Evolutionary conservation across 768 basidiomycete species (phyloP).

Genomic region (Lactarius evosmus): DNA sequence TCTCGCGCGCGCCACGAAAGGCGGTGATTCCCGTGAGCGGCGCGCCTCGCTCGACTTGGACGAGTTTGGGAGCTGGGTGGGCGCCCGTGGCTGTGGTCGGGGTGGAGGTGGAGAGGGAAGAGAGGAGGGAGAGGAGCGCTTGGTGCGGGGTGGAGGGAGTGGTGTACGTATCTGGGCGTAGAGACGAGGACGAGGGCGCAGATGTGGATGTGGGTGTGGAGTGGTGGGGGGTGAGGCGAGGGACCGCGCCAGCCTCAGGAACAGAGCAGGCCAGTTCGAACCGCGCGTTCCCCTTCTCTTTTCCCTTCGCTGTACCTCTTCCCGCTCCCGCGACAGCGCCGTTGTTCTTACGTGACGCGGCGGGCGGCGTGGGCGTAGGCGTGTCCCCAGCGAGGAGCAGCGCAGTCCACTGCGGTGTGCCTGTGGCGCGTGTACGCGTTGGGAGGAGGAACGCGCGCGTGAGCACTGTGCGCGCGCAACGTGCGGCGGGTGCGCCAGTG

Average conservation of each 20-base stretch:
- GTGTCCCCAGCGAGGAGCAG: slow-evolving; percentile 58
- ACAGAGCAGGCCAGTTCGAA: slow-evolving; percentile 26
- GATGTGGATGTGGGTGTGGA: slow-evolving; percentile 38
- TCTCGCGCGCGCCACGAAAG: slow-evolving; percentile 66
- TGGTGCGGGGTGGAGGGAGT: slow-evolving; percentile 29
- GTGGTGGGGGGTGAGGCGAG: slow-evolving; percentile 44
- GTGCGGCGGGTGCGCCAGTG: slow-evolving; percentile 48
- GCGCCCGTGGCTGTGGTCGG: neutral
- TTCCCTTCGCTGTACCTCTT: slow-evolving; percentile 27
- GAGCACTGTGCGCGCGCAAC: slow-evolving; percentile 46
- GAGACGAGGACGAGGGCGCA: slow-evolving; percentile 41
- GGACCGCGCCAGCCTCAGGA: slow-evolving; percentile 28
- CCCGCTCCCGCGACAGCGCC: neutral
- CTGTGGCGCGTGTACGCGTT: slow-evolving; percentile 58
- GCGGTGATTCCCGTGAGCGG: slow-evolving; percentile 65
- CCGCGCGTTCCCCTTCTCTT: slow-evolving; percentile 17
- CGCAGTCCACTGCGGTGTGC: slow-evolving; percentile 68
- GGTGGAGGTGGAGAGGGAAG: neutral
- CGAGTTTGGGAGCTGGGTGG: neutral
- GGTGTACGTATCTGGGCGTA: no score
- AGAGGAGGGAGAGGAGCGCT: slow-evolving; percentile 14
- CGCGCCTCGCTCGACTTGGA: slow-evolving; percentile 15
- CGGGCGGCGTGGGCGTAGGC: slow-evolving; percentile 30
- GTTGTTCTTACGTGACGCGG: slow-evolving; percentile 35
- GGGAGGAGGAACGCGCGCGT: slow-evolving; percentile 68